Base-by-base conservation (phyloP, 805 yeast species). In the Yarrowia sp. region DNA sequence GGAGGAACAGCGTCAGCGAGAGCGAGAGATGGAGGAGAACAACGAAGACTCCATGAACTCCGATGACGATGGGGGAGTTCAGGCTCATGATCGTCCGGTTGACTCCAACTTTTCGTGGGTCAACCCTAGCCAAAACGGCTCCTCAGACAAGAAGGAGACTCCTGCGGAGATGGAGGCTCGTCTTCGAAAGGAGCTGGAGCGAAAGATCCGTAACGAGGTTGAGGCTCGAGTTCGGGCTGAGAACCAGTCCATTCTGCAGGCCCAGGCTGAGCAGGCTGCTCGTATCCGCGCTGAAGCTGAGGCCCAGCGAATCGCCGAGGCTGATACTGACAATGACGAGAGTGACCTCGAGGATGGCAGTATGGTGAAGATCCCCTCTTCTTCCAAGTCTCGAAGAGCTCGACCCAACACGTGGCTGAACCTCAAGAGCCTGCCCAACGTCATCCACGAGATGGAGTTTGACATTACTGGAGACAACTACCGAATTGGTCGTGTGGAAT, bases 241-340 rank as follows among this genome's bases (percentile, higher is more conserved):
- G 47, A 55, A 40, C 49, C 63, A 55, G 38, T 24, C 63, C 30
- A 55, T 55, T 19, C 63, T 55, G 7, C 63, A 55, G 30, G 63
- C 63, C 38, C 63, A 55, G 38, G 63, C 63, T 5, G 63, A 55
- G 15, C 63, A 55, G 39, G 63, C 47, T 30, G 63, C 63, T 55
- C 63, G 63, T 3, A 55, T 55, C 30, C 47, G 63, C 6, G 63
- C 47, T n/a, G 63, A 55, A 14, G 63, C 63, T 40, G 63, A 55
- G n/a, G 63, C 63, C 20, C 63, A 55, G 24, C 39, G 30, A 12
- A 24, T 55, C 39, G 63, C 63, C 5, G 63, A 55, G 20, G 63
- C 63, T n/a, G 63, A 55, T 12, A 55, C 63, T 10, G 63, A 55
- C 34, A 52, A 52, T 15, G 63, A 40, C 38, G 63, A 55, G 10